These are phyloP conservation scores for Lycium ferocissimum DNA, from an alignment of 257 asterid genomes.

Conservation along the genomic window DNA sequence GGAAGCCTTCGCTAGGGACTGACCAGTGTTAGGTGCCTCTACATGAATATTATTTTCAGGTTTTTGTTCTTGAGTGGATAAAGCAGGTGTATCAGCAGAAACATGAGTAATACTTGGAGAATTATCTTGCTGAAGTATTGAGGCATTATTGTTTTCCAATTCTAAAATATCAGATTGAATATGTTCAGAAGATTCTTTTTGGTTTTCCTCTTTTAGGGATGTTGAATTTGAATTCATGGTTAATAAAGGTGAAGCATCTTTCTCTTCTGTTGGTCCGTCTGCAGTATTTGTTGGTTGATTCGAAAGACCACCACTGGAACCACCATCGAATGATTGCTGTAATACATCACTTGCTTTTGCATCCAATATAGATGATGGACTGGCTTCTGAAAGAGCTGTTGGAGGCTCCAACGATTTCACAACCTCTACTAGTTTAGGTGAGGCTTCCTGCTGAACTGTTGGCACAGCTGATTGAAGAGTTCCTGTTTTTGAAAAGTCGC, in stretches of 20 bases:
- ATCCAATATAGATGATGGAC: constrained; percentile 42
- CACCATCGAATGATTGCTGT: not conserved
- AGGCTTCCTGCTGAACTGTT: constrained; percentile 38
- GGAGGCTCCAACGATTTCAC: constrained; percentile 33
- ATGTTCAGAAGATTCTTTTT: constrained; percentile 17
- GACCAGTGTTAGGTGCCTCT: constrained; percentile 38
- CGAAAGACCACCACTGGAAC: constrained; percentile 15
- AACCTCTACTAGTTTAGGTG: constrained; percentile 34
- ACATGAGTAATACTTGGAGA: constrained; percentile 20
- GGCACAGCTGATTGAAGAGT: constrained; percentile 35
- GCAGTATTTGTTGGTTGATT: constrained; percentile 33
- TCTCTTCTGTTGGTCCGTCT: constrained; percentile 44
- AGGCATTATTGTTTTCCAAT: not conserved
- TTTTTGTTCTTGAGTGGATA: constrained; percentile 48
- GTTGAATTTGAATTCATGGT: constrained; percentile 32
- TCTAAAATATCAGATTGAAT: constrained; percentile 30
- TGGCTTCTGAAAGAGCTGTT: constrained; percentile 15
- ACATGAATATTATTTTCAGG: constrained; percentile 19
- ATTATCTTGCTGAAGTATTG: constrained; percentile 38
- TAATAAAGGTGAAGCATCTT: constrained; percentile 38
- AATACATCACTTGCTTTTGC: constrained; percentile 32
- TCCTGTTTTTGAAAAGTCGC: constrained; percentile 30
- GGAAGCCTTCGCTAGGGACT: constrained; percentile 43
- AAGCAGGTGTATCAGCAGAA: constrained; percentile 41
- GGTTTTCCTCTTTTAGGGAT: constrained; percentile 37